Base-by-base conservation (phyloP, 495 filamentous ascomycete species). In the Aspergillus campestris region DNA sequence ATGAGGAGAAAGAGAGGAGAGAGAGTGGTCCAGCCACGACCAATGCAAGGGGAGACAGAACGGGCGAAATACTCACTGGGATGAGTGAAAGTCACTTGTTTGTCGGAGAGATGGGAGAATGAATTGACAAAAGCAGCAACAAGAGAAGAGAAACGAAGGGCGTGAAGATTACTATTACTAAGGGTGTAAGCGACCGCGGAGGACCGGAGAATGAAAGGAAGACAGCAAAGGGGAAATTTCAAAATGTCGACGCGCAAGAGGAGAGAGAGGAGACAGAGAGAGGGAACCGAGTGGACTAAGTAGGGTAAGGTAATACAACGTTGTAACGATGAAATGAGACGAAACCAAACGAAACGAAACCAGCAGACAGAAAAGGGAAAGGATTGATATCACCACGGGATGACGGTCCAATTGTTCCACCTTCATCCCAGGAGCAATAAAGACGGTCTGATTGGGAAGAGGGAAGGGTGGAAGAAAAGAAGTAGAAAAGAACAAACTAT, bases 191-290 rank as follows among this genome's bases (percentile, higher is more conserved):
- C 47, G 42, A 31, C 42, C 32, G 40, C 37, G 28, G 47, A 53
- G 36, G 40, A 52, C 42, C 44, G 48, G 35, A 40, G 41, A 45
- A 40, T 24, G 38, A 31, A 32, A 44, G 41, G 48, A 40, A 14
- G 38, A 31, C 31, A 43, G 55, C 24, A 48, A 50, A 55, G 48
- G 41, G 35, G 24, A 38, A 54, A 56, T 52, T 55, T 47, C 48
- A 45, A 37, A 45, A 49, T 45, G 42, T 49, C 31, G 49, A 48
- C 45, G 51, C 44, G 47, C 36, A 34, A 48, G 37, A 47, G 44
- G 15, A 27, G 44, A 37, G 42, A 40, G 48, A 52, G 49, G 38
- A 29, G 42, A 48, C 47, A 53, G 54, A 48, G 45, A 34, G 46
- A 52, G 47, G 45, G 18, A 24, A 24, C 18, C 18, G 18, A 24